A percentile compares a stretch with the other conserved stretches of the same genome.
These are phyloP conservation scores for Xylariaceae sp. DNA, from an alignment of 2,329 filamentous ascomycete species.

Conservation along the genomic window DNA sequence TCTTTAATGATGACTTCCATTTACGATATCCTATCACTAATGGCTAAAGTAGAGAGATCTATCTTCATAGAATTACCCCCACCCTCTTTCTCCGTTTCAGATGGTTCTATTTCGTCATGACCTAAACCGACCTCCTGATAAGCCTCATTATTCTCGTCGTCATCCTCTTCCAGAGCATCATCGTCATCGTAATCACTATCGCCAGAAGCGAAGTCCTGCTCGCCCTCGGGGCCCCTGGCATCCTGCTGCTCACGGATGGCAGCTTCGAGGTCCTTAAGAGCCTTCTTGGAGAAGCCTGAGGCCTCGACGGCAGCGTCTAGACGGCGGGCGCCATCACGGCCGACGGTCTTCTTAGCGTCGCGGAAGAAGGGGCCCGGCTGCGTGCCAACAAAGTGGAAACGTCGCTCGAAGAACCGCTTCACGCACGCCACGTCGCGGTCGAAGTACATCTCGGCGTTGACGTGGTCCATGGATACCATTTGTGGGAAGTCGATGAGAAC, in stretches of 20 bases:
- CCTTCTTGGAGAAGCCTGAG: constrained; percentile 95
- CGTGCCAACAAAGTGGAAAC: constrained; percentile 86
- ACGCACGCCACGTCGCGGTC: constrained; percentile 95
- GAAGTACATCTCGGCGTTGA: constrained; percentile 96
- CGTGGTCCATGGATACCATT: constrained; percentile 94
- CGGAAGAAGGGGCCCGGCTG: constrained; percentile 84
- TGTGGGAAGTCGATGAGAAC: constrained; percentile 97
- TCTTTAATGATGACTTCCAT: constrained; percentile 3
- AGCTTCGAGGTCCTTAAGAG: constrained; percentile 89
- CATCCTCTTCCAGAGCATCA: constrained; percentile 44
- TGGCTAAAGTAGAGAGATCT: constrained; percentile 34
- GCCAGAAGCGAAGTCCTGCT: constrained; percentile 45
- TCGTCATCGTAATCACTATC: constrained; percentile 42
- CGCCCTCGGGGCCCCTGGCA: constrained; percentile 46
- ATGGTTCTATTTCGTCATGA: constrained; percentile 1
- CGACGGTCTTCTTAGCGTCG: constrained; percentile 77
- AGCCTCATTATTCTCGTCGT: constrained; percentile 39
- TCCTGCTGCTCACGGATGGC: constrained; percentile 83
- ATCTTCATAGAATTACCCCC: constrained; percentile 9
- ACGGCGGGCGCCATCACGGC: constrained; percentile 68
- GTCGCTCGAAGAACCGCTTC: constrained; percentile 88
- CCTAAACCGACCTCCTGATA: constrained; percentile 36
- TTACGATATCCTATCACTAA: constrained; percentile 35
- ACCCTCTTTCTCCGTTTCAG: constrained; percentile 1
- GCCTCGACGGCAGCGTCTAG: constrained; percentile 90